Evolutionary conservation across 495 filamentous ascomycete species (phyloP).

Genomic region (Xylaria castorea): DNA sequence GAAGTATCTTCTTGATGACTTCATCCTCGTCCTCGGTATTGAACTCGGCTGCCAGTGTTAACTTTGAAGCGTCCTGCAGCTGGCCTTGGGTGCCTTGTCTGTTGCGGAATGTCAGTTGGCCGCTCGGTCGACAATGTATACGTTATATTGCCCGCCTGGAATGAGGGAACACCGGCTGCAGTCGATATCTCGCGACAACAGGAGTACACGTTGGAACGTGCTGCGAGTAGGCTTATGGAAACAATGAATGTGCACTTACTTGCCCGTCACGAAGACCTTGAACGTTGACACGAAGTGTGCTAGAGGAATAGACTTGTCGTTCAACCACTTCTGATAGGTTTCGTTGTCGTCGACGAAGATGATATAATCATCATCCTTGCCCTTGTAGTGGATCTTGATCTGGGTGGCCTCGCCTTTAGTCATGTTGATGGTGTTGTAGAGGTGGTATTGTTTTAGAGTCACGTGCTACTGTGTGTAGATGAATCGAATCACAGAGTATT

Average conservation of each 20-base stretch:
- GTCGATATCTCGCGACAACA: background rate
- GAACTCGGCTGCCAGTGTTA: slow-evolving; percentile 82
- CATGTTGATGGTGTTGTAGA: slow-evolving; percentile 60
- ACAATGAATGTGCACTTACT: slow-evolving; percentile 62
- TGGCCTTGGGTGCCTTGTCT: slow-evolving; percentile 89
- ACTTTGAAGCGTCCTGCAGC: slow-evolving; percentile 76
- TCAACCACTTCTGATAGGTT: slow-evolving; percentile 79
- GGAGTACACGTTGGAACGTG: background rate
- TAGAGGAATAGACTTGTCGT: slow-evolving; percentile 78
- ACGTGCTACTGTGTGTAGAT: background rate
- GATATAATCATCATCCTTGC: slow-evolving; percentile 85
- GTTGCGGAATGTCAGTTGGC: slow-evolving; percentile 32
- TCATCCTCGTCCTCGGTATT: slow-evolving; percentile 79
- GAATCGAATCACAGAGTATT: background rate
- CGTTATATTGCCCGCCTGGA: background rate
- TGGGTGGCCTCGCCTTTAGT: slow-evolving; percentile 76
- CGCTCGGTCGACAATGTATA: slow-evolving; percentile 4
- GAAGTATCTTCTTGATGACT: slow-evolving; percentile 77
- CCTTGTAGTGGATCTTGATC: slow-evolving; percentile 90
- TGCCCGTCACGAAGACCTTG: slow-evolving; percentile 90
- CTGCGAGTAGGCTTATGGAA: background rate
- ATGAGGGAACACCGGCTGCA: background rate
- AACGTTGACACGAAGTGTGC: slow-evolving; percentile 85
- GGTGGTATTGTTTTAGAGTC: background rate
- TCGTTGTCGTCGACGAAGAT: slow-evolving; percentile 82